Evolutionary conservation across 305 asterid species (phyloP).

Genomic region (Ilex paraguariensis): DNA sequence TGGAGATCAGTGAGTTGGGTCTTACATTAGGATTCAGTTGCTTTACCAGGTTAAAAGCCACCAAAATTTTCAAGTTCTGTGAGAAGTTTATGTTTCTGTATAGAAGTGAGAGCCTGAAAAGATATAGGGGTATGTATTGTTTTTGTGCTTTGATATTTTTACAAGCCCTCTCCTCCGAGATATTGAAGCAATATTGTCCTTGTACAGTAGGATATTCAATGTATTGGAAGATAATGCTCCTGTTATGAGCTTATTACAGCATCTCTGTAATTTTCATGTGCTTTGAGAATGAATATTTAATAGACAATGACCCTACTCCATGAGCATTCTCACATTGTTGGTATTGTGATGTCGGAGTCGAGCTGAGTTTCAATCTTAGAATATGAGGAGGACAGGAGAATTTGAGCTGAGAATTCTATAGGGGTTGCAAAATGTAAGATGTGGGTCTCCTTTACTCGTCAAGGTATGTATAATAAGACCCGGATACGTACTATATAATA

Average conservation of each 20-base stretch:
- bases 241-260: conserved; percentile 2
- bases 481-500: too few relatives aligned
- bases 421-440: too few relatives aligned
- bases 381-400: too few relatives aligned
- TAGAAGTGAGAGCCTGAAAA: conserved; percentile 35
- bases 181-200: conserved; percentile 33
- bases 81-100: conserved; percentile 26
- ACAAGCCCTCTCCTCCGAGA: conserved; percentile 17
- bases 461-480: too few relatives aligned
- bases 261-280: too few relatives aligned
- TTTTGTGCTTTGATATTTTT: conserved; percentile 19
- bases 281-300: too few relatives aligned
- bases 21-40: neutral
- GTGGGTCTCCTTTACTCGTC: too few relatives aligned
- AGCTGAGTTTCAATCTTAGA: too few relatives aligned
- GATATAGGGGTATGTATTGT: conserved; percentile 19
- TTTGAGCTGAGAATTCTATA: too few relatives aligned
- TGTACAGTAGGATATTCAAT: conserved; percentile 37
- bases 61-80: conserved; percentile 11
- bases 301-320: too few relatives aligned
- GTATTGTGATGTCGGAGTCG: too few relatives aligned
- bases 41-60: neutral
- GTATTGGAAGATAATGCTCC: conserved; percentile 12
- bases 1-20: conserved; percentile 53
- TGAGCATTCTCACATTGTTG: too few relatives aligned